Percentiles rank a stretch among this genome's conserved stretches.
These are phyloP conservation scores for Epichloe glyceriae DNA, from an alignment of 2,329 filamentous ascomycete species.

Conservation along the genomic window DNA sequence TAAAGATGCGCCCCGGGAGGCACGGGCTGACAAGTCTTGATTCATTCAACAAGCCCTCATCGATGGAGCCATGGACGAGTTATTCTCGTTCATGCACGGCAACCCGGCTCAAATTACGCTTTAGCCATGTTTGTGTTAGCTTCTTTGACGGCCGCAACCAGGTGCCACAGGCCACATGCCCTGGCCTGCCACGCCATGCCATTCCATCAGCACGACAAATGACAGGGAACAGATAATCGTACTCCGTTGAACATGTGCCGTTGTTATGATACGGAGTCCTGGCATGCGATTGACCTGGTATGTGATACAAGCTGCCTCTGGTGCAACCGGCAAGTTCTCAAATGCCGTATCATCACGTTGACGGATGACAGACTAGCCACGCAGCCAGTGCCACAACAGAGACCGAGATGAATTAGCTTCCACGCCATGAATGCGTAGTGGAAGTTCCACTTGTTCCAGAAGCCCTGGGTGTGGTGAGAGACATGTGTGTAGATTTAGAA, in stretches of 20 bases:
- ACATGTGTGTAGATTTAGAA: too few relatives aligned
- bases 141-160: background rate
- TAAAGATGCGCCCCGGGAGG: background rate
- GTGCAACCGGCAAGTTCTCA: too few relatives aligned
- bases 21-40: background rate
- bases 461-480: background rate
- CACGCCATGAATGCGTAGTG: too few relatives aligned
- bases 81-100: conserved; percentile 1
- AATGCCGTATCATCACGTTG: too few relatives aligned
- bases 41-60: background rate
- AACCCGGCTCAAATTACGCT: background rate
- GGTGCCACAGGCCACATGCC: background rate
- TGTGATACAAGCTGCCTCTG: background rate
- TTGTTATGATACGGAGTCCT: too few relatives aligned
- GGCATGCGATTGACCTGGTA: too few relatives aligned
- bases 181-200: too few relatives aligned
- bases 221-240: too few relatives aligned
- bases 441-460: background rate
- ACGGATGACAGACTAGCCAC: too few relatives aligned
- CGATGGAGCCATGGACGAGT: background rate
- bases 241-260: too few relatives aligned
- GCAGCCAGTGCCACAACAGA: too few relatives aligned
- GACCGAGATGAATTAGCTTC: too few relatives aligned
- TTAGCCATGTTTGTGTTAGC: background rate
- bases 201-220: background rate